Evolutionary conservation across 164 flowering plant genomes (phyloP).

Genomic region (Macadamia integrifolia): DNA sequence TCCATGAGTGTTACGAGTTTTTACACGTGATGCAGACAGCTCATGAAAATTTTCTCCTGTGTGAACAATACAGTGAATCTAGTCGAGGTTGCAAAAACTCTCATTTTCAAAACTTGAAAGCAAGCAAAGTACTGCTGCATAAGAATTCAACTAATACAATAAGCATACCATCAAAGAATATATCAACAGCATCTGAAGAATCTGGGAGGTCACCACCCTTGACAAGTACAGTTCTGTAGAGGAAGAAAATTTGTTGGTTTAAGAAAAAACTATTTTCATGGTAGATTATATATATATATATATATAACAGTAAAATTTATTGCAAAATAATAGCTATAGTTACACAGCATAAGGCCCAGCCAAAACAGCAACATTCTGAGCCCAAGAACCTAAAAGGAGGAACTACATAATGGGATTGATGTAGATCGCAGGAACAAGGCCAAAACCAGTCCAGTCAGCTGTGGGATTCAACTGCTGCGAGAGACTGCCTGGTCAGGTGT

Average conservation of each 20-base stretch:
- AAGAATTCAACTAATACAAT: slow-evolving; percentile 6
- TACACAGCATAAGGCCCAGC: no score
- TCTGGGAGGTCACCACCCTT: slow-evolving; percentile 94
- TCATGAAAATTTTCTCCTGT: slow-evolving; percentile 62
- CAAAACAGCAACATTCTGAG: no score
- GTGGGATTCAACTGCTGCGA: no score
- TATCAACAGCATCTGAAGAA: slow-evolving; percentile 76
- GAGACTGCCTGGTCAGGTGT: no score
- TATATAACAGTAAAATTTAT: no score
- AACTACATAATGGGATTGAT: no score
- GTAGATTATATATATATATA: no score
- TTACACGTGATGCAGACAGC: slow-evolving; percentile 61
- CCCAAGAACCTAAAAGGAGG: no score
- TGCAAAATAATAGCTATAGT: no score
- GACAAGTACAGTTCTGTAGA: slow-evolving; percentile 76
- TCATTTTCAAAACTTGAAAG: not conserved
- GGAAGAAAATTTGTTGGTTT: not conserved
- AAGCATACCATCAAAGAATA: slow-evolving; percentile 76
- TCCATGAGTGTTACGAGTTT: slow-evolving; percentile 85
- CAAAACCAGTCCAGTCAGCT: no score
- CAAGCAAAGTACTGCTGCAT: not conserved
- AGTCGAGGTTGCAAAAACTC: not conserved
- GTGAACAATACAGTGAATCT: slow-evolving; percentile 6
- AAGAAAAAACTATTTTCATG: not conserved
- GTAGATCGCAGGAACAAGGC: no score